These are phyloP conservation scores for Coemansia sp. DNA, from an alignment of 371 early-diverging fungal species.

Conservation along the genomic window DNA sequence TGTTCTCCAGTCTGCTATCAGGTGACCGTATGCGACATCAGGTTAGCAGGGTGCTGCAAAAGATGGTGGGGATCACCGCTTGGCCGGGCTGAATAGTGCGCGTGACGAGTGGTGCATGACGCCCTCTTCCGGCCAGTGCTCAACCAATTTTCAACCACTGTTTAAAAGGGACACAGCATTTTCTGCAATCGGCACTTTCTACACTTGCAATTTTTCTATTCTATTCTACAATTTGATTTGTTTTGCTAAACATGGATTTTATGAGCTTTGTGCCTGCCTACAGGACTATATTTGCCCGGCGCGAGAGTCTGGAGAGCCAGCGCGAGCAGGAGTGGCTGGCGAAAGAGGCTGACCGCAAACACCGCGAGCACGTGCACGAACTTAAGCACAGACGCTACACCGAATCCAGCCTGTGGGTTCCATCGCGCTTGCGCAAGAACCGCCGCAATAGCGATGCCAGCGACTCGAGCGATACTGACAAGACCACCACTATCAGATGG, in stretches of 20 bases:
- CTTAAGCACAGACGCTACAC: slow-evolving; percentile 22
- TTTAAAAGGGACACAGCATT: too few relatives aligned
- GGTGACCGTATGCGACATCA: too few relatives aligned
- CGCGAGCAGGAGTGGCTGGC: slow-evolving; percentile 25
- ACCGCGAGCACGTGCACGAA: slow-evolving; percentile 35
- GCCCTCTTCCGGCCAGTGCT: not conserved
- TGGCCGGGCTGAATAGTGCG: not conserved
- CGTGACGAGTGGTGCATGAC: not conserved
- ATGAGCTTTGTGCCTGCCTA: slow-evolving; percentile 24
- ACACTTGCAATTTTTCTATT: not conserved
- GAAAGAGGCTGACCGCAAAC: slow-evolving; percentile 33
- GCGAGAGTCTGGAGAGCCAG: slow-evolving; percentile 12
- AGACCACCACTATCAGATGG: slow-evolving; percentile 41
- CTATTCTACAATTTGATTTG: not conserved
- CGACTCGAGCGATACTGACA: slow-evolving; percentile 3
- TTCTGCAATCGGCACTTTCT: not conserved
- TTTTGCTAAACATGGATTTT: slow-evolving; percentile 16
- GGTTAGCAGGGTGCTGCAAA: not conserved
- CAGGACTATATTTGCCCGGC: slow-evolving; percentile 15
- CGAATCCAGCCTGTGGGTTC: slow-evolving; percentile 31
- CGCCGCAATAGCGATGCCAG: not conserved
- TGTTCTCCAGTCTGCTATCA: too few relatives aligned
- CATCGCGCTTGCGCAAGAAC: slow-evolving; percentile 15
- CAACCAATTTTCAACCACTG: not conserved
- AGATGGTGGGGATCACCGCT: not conserved